Evolutionary conservation across 2,329 filamentous ascomycete genomes (phyloP).

Genomic region (Penicillium sp.): DNA sequence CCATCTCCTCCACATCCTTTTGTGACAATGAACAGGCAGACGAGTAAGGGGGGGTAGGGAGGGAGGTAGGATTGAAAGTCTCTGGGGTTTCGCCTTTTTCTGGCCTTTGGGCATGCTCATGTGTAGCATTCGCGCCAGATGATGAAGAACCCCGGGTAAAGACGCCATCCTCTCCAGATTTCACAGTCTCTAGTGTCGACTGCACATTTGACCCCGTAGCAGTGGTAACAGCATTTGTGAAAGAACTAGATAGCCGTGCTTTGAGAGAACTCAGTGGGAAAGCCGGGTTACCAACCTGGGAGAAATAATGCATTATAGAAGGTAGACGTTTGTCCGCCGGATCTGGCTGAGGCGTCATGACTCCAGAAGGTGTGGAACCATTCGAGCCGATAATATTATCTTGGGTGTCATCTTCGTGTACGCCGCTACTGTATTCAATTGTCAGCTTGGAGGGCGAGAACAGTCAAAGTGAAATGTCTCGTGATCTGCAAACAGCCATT

Average conservation of each 20-base stretch:
- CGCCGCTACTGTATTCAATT: slow-evolving; percentile 21
- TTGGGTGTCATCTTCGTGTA: slow-evolving; percentile 39
- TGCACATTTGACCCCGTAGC: slow-evolving; percentile 13
- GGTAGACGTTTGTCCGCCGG: slow-evolving; percentile 91
- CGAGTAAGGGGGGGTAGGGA: slow-evolving; percentile 43
- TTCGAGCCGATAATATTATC: slow-evolving; percentile 57
- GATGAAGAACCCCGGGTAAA: slow-evolving; percentile 29
- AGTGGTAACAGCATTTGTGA: slow-evolving; percentile 23
- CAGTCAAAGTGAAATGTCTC: background rate
- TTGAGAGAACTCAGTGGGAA: slow-evolving; percentile 54
- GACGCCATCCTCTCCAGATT: slow-evolving; percentile 23
- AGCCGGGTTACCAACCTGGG: slow-evolving; percentile 94
- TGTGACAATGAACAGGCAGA: slow-evolving; percentile 42
- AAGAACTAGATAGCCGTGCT: slow-evolving; percentile 36
- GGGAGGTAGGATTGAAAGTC: slow-evolving; percentile 28
- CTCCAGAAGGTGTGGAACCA: slow-evolving; percentile 82
- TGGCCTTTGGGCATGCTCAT: slow-evolving; percentile 33
- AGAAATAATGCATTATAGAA: slow-evolving; percentile 92
- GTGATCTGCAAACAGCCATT: background rate
- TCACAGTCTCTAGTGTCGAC: slow-evolving; percentile 22
- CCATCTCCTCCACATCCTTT: slow-evolving; percentile 40
- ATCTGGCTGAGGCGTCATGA: slow-evolving; percentile 91
- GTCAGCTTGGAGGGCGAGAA: slow-evolving; percentile 3
- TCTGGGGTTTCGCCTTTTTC: slow-evolving; percentile 26
- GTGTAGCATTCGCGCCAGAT: slow-evolving; percentile 40